These are phyloP conservation scores for Dalbergia cochinchinensis DNA, from an alignment of 306 rosid genomes.

Conservation along the genomic window DNA sequence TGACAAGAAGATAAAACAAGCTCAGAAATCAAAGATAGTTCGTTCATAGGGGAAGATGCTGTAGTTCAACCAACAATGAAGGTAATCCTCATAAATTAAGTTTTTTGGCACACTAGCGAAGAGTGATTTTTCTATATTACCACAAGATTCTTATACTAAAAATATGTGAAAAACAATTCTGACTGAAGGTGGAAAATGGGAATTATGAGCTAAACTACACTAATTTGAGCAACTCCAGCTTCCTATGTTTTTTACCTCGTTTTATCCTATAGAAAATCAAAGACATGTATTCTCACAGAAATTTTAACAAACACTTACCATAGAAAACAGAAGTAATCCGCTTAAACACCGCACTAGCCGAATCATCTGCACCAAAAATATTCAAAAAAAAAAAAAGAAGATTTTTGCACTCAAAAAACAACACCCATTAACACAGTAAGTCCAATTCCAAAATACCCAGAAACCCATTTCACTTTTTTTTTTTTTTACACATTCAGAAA, in stretches of 20 bases:
- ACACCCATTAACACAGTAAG: not conserved
- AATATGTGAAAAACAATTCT: not conserved
- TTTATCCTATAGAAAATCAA: conserved; percentile 23
- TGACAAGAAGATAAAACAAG: conserved; percentile 32
- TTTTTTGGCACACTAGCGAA: not conserved
- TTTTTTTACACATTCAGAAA: too few relatives aligned
- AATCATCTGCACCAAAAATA: conserved; percentile 63
- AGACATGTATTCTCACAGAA: conserved; percentile 30
- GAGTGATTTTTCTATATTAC: too few relatives aligned
- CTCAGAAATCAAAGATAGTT: conserved; percentile 1
- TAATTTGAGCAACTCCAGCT: conserved; percentile 23
- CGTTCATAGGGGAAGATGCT: not conserved
- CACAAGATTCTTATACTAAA: not conserved
- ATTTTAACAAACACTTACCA: conserved; percentile 62
- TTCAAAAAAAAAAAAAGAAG: not conserved
- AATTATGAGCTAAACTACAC: conserved; percentile 12
- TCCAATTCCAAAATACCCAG: not conserved
- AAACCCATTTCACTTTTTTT: not conserved
- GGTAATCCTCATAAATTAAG: not conserved
- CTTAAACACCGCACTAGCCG: conserved; percentile 34
- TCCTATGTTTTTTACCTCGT: not conserved
- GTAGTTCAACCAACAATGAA: conserved; percentile 19
- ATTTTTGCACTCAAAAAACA: not conserved
- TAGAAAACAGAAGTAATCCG: conserved; percentile 56
- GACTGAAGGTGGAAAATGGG: not conserved